Evolutionary conservation across 192 early-diverging fungal species (phyloP), one percentile per base, ranked within the genome.

Genomic region (Gamsiella multidivaricata): DNA sequence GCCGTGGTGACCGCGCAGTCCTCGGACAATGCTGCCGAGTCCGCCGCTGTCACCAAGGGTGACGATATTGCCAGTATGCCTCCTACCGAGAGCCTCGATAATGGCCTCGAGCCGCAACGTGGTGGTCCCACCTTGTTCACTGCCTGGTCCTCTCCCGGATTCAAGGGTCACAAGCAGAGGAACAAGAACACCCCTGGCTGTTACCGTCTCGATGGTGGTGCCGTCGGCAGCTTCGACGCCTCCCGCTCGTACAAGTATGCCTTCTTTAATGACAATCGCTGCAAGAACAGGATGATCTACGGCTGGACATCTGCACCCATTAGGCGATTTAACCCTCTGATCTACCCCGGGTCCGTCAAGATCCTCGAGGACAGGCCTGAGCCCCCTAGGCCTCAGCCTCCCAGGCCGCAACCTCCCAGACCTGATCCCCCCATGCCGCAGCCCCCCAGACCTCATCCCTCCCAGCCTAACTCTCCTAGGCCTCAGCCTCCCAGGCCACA

Each of bases 211-310:
- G 60, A 68, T 31, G 59, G 73, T 25, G 65, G 65, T 11, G 73
- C 73, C 20, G 65, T 76, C n/a, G 73, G 52, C 2, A 68, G 73
- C 33, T 68, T 55, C 45, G 73, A 78, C 2, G 65, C 65, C 23
- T 18, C 15, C 26, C 23, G 15, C 15, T 36, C 39, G 1, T 11
- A 8, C 0, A 61, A 49, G n/a, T 78, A 76, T 26, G 59, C 14
- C 20, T 76, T 76, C 29, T 76, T 63, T 20, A 22, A 34, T 6
- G 65, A 64, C 39, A 11, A 39, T 12, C 15, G 28, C 26, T 76
- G 65, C 39, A 42, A 33, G 3, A 14, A 25, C 4, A 55, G n/a
- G 6, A 31, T 26, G 7, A 17, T 68, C 5, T 69, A 56, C 22
- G 54, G 54, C 17, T 62, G 53, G 52, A 56, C 36, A 20, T 32